Base-by-base conservation (phyloP, 2,329 filamentous ascomycete genomes). In the Erysiphe pulchra region DNA sequence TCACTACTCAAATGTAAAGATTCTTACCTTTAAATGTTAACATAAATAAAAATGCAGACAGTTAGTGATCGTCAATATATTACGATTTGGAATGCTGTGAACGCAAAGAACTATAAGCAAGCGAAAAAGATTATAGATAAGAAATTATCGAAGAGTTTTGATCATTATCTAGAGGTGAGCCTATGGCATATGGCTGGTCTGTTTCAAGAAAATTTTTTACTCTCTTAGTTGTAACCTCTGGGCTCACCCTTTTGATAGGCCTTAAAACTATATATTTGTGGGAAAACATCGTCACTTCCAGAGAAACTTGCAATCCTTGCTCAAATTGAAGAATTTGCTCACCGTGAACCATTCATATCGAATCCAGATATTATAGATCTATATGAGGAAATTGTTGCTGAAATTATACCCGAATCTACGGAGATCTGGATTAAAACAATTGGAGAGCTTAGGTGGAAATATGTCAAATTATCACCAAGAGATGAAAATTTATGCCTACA, bases 121-220 rank as follows among this genome's bases (percentile, higher is more conserved):
- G 58, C 58, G 11, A 48, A 59, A 37, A 60, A 59, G 48, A 48
- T 57, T 4, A 55, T 60, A 4, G 57, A 59, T 10, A 60, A 59
- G 49, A 53, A 54, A 40, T 44, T 60, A 30, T 47, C 52, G 20
- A 60, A 60, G 49, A 56, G 55, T 24, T 48, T 44, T 12, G 52
- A 52, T 5, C 52, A 56, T 20, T 59, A 59, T 47, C 49, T 56
- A 18, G 51, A 59, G 51, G 58, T 60, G 51, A 36, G 55, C 51
- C 16, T 18, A 31, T 4, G 24, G 24, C 7, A 28, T 28, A 28
- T 8, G 4, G 24, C 24, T 28, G 24, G 24, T 28, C 8, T 28
- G 24, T 28, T 28, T 28, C 24, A 24, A 18, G 42, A 36, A 17
- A 2, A 36, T 11, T n/a, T 5, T 7, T 5, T 28, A 28, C 7